Conservation (phyloP, 768 basidiomycete species). For the Psilocybe cubensis region DNA sequence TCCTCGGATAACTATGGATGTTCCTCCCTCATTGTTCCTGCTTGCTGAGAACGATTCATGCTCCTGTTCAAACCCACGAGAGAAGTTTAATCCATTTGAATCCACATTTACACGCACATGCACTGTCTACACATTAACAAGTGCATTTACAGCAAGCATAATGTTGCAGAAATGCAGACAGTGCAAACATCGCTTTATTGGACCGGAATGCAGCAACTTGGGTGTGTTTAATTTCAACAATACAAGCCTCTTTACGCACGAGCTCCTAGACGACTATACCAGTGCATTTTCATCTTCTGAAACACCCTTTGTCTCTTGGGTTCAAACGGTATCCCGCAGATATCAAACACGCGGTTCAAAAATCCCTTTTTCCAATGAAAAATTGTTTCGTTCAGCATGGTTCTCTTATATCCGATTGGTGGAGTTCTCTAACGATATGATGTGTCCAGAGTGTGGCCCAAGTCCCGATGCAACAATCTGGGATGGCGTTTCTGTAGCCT, state of each 20-base stretch:
- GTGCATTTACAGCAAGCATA: conserved; percentile 1
- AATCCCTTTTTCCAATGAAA: conserved; percentile 26
- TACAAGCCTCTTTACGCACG: conserved; percentile 29
- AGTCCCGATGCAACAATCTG: conserved; percentile 32
- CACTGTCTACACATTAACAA: conserved; percentile 14
- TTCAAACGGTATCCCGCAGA: conserved; percentile 19
- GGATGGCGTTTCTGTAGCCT: conserved; percentile 36
- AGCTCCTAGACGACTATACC: conserved; percentile 38
- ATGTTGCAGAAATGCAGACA: conserved; percentile 18
- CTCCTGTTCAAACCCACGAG: conserved; percentile 7
- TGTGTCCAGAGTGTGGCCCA: conserved; percentile 29
- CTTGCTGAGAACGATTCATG: conserved; percentile 13
- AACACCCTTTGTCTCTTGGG: conserved; percentile 36
- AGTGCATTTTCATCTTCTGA: conserved; percentile 34
- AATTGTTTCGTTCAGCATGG: conserved; percentile 35
- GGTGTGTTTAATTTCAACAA: conserved; percentile 41
- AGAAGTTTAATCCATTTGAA: not conserved
- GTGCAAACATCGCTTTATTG: conserved; percentile 25
- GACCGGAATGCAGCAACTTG: conserved; percentile 28
- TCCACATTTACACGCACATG: conserved; percentile 1
- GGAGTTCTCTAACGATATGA: conserved; percentile 24
- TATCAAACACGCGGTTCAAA: conserved; percentile 22
- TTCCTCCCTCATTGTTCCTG: not conserved
- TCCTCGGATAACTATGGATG: not conserved
- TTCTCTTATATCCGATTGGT: conserved; percentile 32